Evolutionary conservation across 2,329 filamentous ascomycete genomes (phyloP).

Genomic region (Phoma sp.): DNA sequence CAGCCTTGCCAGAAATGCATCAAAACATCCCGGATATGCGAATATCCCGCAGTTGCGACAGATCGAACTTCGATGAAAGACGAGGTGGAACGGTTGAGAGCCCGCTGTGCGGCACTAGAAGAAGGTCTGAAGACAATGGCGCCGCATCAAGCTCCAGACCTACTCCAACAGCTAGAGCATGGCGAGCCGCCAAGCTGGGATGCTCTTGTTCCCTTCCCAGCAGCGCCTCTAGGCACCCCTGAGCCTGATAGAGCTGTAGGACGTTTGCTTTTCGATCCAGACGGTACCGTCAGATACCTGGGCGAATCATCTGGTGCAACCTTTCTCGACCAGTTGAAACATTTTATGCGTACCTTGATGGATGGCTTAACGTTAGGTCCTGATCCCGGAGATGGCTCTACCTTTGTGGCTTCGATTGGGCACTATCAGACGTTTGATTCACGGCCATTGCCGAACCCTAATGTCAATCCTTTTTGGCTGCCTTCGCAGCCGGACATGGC

Average conservation of each 20-base stretch:
- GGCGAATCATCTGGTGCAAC: constrained; percentile 38
- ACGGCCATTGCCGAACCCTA: constrained; percentile 32
- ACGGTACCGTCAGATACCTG: constrained; percentile 27
- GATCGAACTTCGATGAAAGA: constrained; percentile 27
- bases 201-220: constrained; percentile 16
- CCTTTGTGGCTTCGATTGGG: constrained; percentile 31
- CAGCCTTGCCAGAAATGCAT: constrained; percentile 36
- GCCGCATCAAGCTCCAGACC: constrained; percentile 24
- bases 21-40: constrained; percentile 28
- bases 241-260: constrained; percentile 23
- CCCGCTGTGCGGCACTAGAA: constrained; percentile 31
- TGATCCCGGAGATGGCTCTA: constrained; percentile 27
- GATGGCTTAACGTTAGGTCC: constrained; percentile 26
- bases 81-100: constrained; percentile 33
- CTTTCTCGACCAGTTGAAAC: constrained; percentile 36
- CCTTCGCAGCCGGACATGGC: constrained; percentile 29
- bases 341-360: constrained; percentile 33
- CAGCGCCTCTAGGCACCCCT: constrained; percentile 15
- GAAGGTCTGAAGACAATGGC: constrained; percentile 22
- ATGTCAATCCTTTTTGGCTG: constrained; percentile 37
- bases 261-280: constrained; percentile 29
- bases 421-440: constrained; percentile 41
- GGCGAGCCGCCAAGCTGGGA: constrained; percentile 13
- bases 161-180: constrained; percentile 22
- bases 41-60: constrained; percentile 32